Percentiles rank a stretch among this genome's conserved stretches.
Conservation (phyloP, 768 basidiomycete genomes). For the Phylloporus sp. region DNA sequence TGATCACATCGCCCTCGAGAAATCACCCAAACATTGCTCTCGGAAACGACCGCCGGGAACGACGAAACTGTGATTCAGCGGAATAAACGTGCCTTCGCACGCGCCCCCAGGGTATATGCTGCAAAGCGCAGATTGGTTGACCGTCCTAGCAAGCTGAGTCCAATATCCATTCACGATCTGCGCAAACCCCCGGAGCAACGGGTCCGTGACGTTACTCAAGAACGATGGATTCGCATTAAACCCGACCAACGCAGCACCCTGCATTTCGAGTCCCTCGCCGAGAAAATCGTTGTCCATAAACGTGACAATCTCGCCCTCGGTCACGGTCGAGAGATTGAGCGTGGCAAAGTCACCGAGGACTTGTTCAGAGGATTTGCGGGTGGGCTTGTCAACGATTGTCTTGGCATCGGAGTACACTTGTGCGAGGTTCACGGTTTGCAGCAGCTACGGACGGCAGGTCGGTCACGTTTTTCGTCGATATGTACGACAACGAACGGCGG, state of each 20-base stretch:
- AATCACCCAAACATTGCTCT: slow-evolving; percentile 68
- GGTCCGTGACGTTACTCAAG: slow-evolving; percentile 63
- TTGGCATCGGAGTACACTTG: slow-evolving; percentile 73
- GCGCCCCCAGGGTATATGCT: slow-evolving; percentile 36
- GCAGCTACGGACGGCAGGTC: slow-evolving; percentile 39
- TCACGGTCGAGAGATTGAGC: slow-evolving; percentile 37
- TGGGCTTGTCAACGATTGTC: slow-evolving; percentile 89
- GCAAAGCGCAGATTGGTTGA: slow-evolving; percentile 68
- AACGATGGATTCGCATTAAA: slow-evolving; percentile 65
- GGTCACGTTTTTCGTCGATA: not conserved
- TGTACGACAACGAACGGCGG: too few species aligned
- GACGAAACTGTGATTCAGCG: slow-evolving; percentile 87
- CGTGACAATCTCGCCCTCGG: slow-evolving; percentile 57
- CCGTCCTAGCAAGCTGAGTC: slow-evolving; percentile 70
- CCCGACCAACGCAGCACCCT: slow-evolving; percentile 52
- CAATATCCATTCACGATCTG: slow-evolving; percentile 83
- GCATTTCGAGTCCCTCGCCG: slow-evolving; percentile 83
- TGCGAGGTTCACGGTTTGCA: slow-evolving; percentile 85
- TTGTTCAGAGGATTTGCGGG: slow-evolving; percentile 54
- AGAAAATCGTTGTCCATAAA: slow-evolving; percentile 74
- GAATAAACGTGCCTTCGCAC: slow-evolving; percentile 85
- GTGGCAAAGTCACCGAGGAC: slow-evolving; percentile 66
- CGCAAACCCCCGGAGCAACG: slow-evolving; percentile 65
- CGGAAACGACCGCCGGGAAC: slow-evolving; percentile 85
- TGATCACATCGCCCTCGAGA: not conserved